Base-by-base conservation (phyloP, 2,329 filamentous ascomycete genomes). In the Sporothrix globosa region DNA sequence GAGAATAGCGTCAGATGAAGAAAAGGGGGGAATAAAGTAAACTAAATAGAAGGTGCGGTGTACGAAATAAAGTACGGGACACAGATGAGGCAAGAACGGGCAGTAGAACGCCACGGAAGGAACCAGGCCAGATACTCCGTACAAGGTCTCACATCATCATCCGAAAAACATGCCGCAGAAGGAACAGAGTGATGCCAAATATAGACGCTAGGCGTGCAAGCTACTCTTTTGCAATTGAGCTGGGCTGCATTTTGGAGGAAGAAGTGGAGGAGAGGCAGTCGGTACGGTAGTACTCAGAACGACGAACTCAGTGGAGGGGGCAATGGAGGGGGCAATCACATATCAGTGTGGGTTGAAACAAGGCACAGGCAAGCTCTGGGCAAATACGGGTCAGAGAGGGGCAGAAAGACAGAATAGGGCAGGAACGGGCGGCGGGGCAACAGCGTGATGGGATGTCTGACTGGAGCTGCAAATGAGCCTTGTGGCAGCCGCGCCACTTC, bases 401-500 rank as follows among this genome's bases (percentile, higher is more conserved):
- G 60, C 27, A 66, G 46, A 58, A 30, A 4, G 11, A 17, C 53
- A 60, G 34, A 63, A 27, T 17, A 44, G 41, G 41, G 41, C 41
- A 44, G 41, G 14, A 46, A n/a, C 39, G 14, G 39, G 34, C 34
- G 34, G 56, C 56, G 56, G 56, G 56, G 39, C 56, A 61, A 61
- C 56, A 60, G 34, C 14, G 4, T 53, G 65, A 21, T 9, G 10
- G 10, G 17, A 48, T 9, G 34, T 34, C 5, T 7, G 34, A 34
- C 34, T 7, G 7, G 34, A 7, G 9, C 4, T 34, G 34, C 34
- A 24, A 14, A 41, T n/a, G 9, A n/a, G n/a, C 52, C 67, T 24
- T 68, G 53, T 68, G 67, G 39, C 53, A 68, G 67, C 67, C 67
- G 67, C 67, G 41, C 67, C 67, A 50, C 24, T 19, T 68, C 53